A percentile compares a stretch with the other conserved stretches of the same genome.
Evolutionary conservation across 1,139 yeast genomes (phyloP).

Genomic region (Suhomyces yuchorum): DNA sequence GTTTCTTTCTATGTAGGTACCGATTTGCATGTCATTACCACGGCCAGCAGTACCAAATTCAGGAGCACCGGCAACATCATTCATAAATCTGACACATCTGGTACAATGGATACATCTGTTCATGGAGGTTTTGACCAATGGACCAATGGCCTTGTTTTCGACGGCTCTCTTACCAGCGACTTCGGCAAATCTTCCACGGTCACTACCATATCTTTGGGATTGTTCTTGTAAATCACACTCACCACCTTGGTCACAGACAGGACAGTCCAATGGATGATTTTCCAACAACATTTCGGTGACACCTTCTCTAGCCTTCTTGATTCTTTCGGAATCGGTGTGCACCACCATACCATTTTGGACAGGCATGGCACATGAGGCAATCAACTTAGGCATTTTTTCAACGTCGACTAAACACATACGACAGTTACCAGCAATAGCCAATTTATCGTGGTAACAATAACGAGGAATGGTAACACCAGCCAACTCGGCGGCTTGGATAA

Average conservation of each 20-base stretch:
- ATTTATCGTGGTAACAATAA: constrained; percentile 88
- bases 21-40: constrained; percentile 91
- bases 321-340: constrained; percentile 77
- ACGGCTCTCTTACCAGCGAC: constrained; percentile 86
- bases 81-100: constrained; percentile 86
- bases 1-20: constrained; percentile 84
- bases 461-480: constrained; percentile 89
- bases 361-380: constrained; percentile 91
- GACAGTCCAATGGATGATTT: constrained; percentile 92
- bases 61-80: constrained; percentile 92
- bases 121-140: constrained; percentile 87
- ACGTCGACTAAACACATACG: constrained; percentile 93
- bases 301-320: constrained; percentile 84
- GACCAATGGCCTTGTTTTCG: constrained; percentile 89
- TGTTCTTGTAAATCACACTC: constrained; percentile 94
- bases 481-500: constrained; percentile 89
- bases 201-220: constrained; percentile 79
- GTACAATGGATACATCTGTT: constrained; percentile 94
- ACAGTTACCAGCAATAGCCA: constrained; percentile 93
- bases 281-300: constrained; percentile 87
- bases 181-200: constrained; percentile 83
- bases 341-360: constrained; percentile 90
- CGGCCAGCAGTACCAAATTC: constrained; percentile 89
- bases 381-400: constrained; percentile 87
- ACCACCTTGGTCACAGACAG: constrained; percentile 93